Conservation (phyloP, 768 basidiomycete genomes). For the Kwoniella heveanensis region DNA sequence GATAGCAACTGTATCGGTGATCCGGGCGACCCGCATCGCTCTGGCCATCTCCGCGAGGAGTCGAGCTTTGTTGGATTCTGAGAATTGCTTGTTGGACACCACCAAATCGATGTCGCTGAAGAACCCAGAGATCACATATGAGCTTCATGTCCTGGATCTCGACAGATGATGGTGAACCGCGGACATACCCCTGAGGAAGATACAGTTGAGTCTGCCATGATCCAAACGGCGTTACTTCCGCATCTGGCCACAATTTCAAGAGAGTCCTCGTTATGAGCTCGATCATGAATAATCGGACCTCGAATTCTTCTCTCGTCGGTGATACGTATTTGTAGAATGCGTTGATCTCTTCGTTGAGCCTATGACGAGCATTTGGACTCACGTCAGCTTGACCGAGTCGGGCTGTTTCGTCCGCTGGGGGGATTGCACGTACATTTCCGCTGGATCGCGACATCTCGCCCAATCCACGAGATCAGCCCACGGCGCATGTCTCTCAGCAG, state of each 20-base stretch:
- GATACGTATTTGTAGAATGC: slow-evolving; percentile 86
- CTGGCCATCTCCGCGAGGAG: slow-evolving; percentile 73
- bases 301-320: slow-evolving; percentile 81
- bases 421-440: slow-evolving; percentile 71
- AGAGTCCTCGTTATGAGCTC: slow-evolving; percentile 70
- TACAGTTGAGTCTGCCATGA: slow-evolving; percentile 92
- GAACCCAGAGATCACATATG: neutral
- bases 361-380: neutral
- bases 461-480: slow-evolving; percentile 75
- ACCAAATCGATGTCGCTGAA: slow-evolving; percentile 92
- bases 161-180: too few species aligned
- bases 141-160: too few species aligned
- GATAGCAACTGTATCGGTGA: slow-evolving; percentile 79
- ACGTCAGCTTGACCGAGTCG: slow-evolving; percentile 7
- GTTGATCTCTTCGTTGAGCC: slow-evolving; percentile 82
- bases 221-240: slow-evolving; percentile 81
- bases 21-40: slow-evolving; percentile 69
- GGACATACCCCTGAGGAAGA: slow-evolving; percentile 80
- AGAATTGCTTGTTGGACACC: slow-evolving; percentile 75
- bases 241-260: slow-evolving; percentile 70
- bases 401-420: neutral
- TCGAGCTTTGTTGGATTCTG: slow-evolving; percentile 65
- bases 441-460: slow-evolving; percentile 72
- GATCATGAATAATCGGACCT: slow-evolving; percentile 74
- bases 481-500: slow-evolving; percentile 58